phyloP scores from a whole-genome alignment of 768 basidiomycete species.

The Russula vinacea region DNA sequence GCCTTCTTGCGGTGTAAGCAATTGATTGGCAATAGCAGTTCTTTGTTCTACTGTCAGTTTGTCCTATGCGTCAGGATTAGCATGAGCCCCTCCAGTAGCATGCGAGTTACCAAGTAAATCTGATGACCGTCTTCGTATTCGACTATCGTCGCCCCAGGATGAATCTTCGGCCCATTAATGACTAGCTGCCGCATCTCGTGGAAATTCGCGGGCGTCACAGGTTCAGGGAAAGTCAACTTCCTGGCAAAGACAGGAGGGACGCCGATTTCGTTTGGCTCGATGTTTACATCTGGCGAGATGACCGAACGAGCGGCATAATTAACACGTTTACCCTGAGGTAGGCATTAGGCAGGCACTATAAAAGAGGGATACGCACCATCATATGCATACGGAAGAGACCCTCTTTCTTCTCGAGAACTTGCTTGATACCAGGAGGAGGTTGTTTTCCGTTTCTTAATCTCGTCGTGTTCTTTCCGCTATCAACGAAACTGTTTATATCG shows the following conservation, averaged over 20 bases:
- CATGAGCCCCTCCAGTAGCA: constrained; percentile 2
- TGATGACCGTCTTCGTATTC: constrained; percentile 93
- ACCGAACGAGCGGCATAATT: constrained; percentile 99
- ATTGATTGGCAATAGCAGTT: constrained; percentile 91
- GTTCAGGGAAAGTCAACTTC: constrained; percentile 96
- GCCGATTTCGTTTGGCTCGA: constrained; percentile 98
- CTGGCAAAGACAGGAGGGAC: constrained; percentile 96
- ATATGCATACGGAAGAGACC: constrained; percentile 97
- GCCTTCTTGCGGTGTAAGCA: constrained; percentile 87
- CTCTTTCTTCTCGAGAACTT: constrained; percentile 97
- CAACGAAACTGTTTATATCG: constrained; percentile 96
- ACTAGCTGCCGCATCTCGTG: constrained; percentile 85
- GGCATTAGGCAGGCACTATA: constrained; percentile 13
- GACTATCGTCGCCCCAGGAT: constrained; percentile 93
- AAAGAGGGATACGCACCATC: constrained; percentile 66
- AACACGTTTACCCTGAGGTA: constrained; percentile 88
- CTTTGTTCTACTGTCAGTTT: constrained; percentile 84
- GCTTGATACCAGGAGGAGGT: constrained; percentile 92
- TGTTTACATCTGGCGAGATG: constrained; percentile 98
- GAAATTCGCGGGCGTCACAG: constrained; percentile 89
- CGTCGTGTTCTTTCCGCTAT: constrained; percentile 91
- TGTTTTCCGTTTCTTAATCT: constrained; percentile 82
- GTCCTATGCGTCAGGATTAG: constrained; percentile 50
- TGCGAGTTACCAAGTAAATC: constrained; percentile 64
- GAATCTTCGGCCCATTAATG: constrained; percentile 80